Percentiles rank a stretch among this genome's conserved stretches.
phyloP scores from a whole-genome alignment of 1,284 basidiomycete genomes.

The Fomitiporia mediterranea region DNA sequence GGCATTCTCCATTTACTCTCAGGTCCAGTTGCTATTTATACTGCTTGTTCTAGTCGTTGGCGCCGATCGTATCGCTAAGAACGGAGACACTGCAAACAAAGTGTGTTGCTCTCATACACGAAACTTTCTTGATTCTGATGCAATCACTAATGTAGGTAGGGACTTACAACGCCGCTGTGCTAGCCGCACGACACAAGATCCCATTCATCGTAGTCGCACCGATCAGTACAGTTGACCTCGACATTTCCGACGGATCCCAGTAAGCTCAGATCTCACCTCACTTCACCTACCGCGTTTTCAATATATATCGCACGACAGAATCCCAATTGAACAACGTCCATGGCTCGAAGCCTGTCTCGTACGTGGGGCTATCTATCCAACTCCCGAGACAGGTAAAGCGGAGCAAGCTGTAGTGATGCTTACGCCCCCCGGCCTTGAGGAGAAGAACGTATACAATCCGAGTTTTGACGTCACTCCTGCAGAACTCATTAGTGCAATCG shows the following conservation, averaged over 20 bases:
- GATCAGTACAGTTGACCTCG: conserved; percentile 82
- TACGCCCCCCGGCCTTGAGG: conserved; percentile 56
- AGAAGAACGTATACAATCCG: conserved; percentile 76
- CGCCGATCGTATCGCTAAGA: conserved; percentile 80
- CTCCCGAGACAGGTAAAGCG: conserved; percentile 36
- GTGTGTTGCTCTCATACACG: conserved; percentile 33
- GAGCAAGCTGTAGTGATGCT: conserved; percentile 69
- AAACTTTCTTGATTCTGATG: background rate
- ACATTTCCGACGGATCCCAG: conserved; percentile 69
- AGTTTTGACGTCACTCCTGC: conserved; percentile 93
- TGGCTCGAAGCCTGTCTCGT: conserved; percentile 82
- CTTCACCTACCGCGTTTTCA: background rate
- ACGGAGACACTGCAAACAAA: conserved; percentile 95
- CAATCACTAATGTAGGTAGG: conserved; percentile 53
- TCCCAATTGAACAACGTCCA: conserved; percentile 89
- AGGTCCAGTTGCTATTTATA: conserved; percentile 1
- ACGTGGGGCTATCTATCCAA: conserved; percentile 67
- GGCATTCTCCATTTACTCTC: conserved; percentile 27
- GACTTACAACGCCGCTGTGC: conserved; percentile 86
- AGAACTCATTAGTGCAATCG: conserved; percentile 76
- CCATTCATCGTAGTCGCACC: conserved; percentile 91
- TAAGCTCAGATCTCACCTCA: conserved; percentile 30
- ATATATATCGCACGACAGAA: conserved; percentile 42
- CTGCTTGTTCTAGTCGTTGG: conserved; percentile 54
- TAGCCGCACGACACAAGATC: conserved; percentile 79